A percentile compares a stretch with the other conserved stretches of the same genome.
These are phyloP conservation scores for Nakaseomyces glabratus DNA, from an alignment of 1,139 yeast species.

Conservation along the genomic window DNA sequence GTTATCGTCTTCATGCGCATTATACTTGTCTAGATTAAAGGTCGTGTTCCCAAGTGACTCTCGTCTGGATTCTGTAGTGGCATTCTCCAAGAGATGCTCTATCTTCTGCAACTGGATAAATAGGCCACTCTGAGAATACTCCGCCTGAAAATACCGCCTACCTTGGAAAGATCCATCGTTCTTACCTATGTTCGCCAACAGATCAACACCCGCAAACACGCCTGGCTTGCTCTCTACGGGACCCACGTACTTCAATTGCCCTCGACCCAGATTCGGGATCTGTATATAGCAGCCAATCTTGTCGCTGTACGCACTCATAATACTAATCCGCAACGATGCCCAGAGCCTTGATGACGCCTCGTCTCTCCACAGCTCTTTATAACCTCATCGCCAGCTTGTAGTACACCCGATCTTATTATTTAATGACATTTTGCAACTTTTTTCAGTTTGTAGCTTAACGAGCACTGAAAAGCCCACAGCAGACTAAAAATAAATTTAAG, in stretches of 20 bases:
- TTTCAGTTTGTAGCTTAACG: too few species aligned
- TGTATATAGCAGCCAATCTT: constrained; percentile 27
- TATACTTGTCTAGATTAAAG: constrained; percentile 1
- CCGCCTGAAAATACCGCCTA: constrained; percentile 51
- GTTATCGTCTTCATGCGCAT: not conserved
- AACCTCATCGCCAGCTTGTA: too few species aligned
- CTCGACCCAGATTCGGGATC: constrained; percentile 37
- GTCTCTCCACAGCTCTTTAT: too few species aligned
- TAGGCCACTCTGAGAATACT: constrained; percentile 57
- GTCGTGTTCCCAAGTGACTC: too few species aligned
- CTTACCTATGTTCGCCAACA: constrained; percentile 64
- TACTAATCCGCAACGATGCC: too few species aligned
- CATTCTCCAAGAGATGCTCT: constrained; percentile 25
- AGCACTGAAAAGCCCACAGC: too few species aligned
- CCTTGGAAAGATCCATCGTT: constrained; percentile 69
- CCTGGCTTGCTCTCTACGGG: constrained; percentile 67
- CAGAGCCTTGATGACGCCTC: too few species aligned
- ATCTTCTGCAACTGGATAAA: constrained; percentile 65
- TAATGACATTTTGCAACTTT: too few species aligned
- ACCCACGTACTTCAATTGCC: constrained; percentile 65
- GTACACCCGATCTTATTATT: too few species aligned
- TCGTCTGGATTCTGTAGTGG: too few species aligned
- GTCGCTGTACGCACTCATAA: constrained; percentile 21
- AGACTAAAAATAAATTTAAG: too few species aligned
- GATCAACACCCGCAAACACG: constrained; percentile 80